phyloP scores from a whole-genome alignment of 148 eudicot genomes.

The Silene uniflora region DNA sequence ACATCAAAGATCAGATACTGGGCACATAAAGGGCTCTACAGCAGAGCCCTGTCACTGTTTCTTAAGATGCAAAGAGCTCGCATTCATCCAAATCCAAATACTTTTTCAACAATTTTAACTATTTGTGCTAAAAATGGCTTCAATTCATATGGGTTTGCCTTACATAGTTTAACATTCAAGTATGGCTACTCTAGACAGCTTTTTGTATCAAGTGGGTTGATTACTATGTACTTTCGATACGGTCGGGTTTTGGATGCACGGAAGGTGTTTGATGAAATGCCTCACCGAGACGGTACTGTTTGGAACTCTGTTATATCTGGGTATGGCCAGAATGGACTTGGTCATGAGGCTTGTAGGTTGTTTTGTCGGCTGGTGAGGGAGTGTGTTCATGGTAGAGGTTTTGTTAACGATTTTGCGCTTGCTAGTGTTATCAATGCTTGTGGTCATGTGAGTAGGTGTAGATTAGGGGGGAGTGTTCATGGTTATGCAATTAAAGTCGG shows the following conservation, averaged over 20 bases:
- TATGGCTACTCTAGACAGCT: constrained; percentile 28
- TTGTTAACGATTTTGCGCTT: constrained; percentile 36
- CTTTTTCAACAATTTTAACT: constrained; percentile 34
- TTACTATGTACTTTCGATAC: constrained; percentile 20
- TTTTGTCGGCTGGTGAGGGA: constrained; percentile 36
- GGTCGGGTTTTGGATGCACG: constrained; percentile 27
- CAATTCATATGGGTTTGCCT: constrained; percentile 22
- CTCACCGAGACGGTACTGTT: constrained; percentile 38
- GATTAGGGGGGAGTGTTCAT: constrained; percentile 34
- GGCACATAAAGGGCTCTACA: constrained; percentile 25
- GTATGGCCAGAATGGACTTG: constrained; percentile 29
- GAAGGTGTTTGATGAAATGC: constrained; percentile 49
- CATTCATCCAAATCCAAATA: constrained; percentile 30
- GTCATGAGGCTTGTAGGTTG: constrained; percentile 34
- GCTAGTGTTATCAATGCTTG: constrained; percentile 41
- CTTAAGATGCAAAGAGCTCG: constrained; percentile 32
- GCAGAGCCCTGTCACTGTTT: constrained; percentile 29
- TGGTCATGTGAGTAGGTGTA: constrained; percentile 34
- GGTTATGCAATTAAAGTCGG: constrained; percentile 33
- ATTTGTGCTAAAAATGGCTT: constrained; percentile 21
- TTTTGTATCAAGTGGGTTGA: constrained; percentile 39
- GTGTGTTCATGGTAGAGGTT: constrained; percentile 20
- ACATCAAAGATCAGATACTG: constrained; percentile 30
- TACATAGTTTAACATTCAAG: constrained; percentile 33
- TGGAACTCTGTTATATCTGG: constrained; percentile 55